phyloP scores from a whole-genome alignment of 371 early-diverging fungal genomes.

The Apophysomyces trapeziformis region DNA sequence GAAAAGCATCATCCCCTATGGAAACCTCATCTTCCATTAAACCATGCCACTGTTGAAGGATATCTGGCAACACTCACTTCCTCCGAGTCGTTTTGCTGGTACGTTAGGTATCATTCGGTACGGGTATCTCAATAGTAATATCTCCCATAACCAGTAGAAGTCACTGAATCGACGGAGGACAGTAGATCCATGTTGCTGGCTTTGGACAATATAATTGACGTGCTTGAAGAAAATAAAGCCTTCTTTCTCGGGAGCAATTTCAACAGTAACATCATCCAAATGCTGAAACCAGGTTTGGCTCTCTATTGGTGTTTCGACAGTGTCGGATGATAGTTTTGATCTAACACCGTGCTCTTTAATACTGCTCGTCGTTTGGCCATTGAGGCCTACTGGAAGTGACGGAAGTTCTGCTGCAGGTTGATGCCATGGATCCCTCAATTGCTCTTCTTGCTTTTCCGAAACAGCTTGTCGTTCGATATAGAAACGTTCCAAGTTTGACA shows the following conservation, averaged over 20 bases:
- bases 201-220: conserved; percentile 79
- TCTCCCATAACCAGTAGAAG: conserved; percentile 83
- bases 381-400: not conserved
- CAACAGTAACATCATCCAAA: conserved; percentile 52
- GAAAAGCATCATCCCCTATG: conserved; percentile 66
- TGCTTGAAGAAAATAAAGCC: conserved; percentile 80
- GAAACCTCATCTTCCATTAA: conserved; percentile 13
- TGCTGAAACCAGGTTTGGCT: conserved; percentile 46
- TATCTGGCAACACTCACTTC: conserved; percentile 29
- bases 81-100: conserved; percentile 71
- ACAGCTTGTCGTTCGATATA: conserved; percentile 16
- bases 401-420: conserved; percentile 3
- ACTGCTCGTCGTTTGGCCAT: conserved; percentile 1
- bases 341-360: not conserved
- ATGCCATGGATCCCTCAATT: conserved; percentile 6
- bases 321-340: not conserved
- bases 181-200: conserved; percentile 60
- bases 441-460: not conserved
- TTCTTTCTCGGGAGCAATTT: conserved; percentile 69
- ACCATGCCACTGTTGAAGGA: conserved; percentile 8
- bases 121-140: conserved; percentile 74
- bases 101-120: conserved; percentile 72
- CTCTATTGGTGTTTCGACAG: not conserved
- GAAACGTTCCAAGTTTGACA: conserved; percentile 28
- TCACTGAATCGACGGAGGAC: conserved; percentile 86